Base-by-base conservation (phyloP, 768 basidiomycete genomes). In the Leccinum variicolor region DNA sequence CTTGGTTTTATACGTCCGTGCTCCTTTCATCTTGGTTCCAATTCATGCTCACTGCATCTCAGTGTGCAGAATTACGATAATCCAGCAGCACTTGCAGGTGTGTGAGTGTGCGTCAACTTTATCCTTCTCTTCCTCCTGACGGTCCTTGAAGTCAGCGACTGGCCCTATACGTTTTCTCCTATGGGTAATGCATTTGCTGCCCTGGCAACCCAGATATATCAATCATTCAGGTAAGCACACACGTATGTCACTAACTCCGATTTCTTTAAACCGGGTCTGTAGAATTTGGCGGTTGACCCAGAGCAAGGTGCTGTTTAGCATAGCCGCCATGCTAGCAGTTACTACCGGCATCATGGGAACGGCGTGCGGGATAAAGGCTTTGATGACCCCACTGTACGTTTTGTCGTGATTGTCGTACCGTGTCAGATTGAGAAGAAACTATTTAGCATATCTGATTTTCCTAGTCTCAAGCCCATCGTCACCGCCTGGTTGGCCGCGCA, bases 161-260 rank as follows among this genome's bases (percentile, higher is more conserved):
- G 81, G 80, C 77, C 76, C 4, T 79, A 81, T 48, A 76, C 79
- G 1, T 80, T 83, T 56, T 81, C 80, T 0, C 78, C 81, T 6
- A 71, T 76, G 23, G 79, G 77, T 11, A 81, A 78, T 7, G 71
- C 79, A 0, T 63, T 79, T 14, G 77, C 79, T 19, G 81, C 81
- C 1, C 65, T 81, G 28, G 69, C 81, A 15, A 80, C 81, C 1
- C 82, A 83, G 62, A 55, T 69, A 34, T 83, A 81, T 69, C 70
- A 82, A 46, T 75, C 73, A 1, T 73, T 78, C 63, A 76, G 80
- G 80, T 77, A 53, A 26, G 74, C 57, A 25, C 13, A 25, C 13
- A 15, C 3, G 21, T 2, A 47, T 55, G 3, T 48, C 52, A 26
- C 31, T 21, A 8, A 41, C 1, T 41, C 9, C 8, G 8, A 41